These are phyloP conservation scores for Tulasnella sp. DNA, from an alignment of 768 basidiomycete genomes.

Conservation along the genomic window DNA sequence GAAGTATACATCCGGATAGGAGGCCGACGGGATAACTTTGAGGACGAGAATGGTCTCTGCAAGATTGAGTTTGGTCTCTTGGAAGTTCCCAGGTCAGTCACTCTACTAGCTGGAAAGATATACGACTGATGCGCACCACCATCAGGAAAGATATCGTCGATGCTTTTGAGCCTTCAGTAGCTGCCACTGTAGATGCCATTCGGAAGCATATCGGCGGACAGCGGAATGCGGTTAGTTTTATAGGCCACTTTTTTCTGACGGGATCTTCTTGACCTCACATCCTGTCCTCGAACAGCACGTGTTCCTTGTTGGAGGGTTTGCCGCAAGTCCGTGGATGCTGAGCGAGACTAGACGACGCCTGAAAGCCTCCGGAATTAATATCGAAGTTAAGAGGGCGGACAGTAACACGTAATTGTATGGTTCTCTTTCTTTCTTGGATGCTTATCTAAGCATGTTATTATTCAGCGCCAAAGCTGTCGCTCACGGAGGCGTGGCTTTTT, in stretches of 20 bases:
- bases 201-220: conserved; percentile 25
- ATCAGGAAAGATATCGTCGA: conserved; percentile 24
- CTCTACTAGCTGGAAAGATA: too few species aligned
- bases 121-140: too few species aligned
- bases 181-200: conserved; percentile 29
- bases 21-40: neutral
- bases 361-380: conserved; percentile 34
- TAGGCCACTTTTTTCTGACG: neutral
- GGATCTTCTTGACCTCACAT: conserved; percentile 36
- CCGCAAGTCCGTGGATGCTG: conserved; percentile 73
- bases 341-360: conserved; percentile 61
- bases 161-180: conserved; percentile 36
- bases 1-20: neutral
- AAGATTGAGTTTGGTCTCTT: neutral
- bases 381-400: conserved; percentile 61
- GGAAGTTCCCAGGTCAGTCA: conserved; percentile 18
- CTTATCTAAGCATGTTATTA: neutral
- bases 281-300: conserved; percentile 41
- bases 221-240: conserved; percentile 20
- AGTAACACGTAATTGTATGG: conserved; percentile 48
- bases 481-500: conserved; percentile 75
- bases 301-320: conserved; percentile 74
- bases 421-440: neutral
- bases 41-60: neutral
- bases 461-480: conserved; percentile 75